These are phyloP conservation scores for Alternaria brassicae DNA, from an alignment of 2,329 filamentous ascomycete genomes.

Conservation along the genomic window DNA sequence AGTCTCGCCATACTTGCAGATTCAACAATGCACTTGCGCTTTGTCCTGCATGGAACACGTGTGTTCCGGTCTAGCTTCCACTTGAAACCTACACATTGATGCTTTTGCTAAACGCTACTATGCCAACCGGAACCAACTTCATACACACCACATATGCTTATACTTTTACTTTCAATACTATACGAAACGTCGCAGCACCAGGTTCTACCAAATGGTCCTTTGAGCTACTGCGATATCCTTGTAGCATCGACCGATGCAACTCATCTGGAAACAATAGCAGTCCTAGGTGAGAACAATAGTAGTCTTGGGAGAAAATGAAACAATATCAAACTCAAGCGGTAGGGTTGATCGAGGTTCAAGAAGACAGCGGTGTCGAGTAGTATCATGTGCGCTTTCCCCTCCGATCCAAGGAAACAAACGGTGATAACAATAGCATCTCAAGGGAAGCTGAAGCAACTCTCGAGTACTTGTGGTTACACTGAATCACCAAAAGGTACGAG, in stretches of 20 bases:
- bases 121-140: neutral
- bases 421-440: neutral
- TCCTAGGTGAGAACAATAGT: neutral
- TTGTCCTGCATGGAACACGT: neutral
- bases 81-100: neutral
- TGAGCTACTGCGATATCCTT: neutral
- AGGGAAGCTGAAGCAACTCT: neutral
- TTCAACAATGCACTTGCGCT: neutral
- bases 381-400: neutral
- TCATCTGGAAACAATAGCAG: neutral
- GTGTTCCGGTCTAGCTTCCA: neutral
- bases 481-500: neutral
- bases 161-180: neutral
- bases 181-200: neutral
- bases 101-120: neutral
- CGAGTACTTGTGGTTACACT: neutral
- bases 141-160: neutral
- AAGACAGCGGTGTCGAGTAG: neutral
- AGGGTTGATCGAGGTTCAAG: neutral
- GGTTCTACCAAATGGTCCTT: neutral
- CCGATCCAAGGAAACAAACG: neutral
- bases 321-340: neutral
- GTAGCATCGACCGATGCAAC: neutral
- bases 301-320: too few relatives aligned
- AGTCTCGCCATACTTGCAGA: neutral